Percentiles rank a stretch among this genome's conserved stretches.
Conservation (phyloP, 1,284 basidiomycete genomes). For the Sphaerobolus stellatus region DNA sequence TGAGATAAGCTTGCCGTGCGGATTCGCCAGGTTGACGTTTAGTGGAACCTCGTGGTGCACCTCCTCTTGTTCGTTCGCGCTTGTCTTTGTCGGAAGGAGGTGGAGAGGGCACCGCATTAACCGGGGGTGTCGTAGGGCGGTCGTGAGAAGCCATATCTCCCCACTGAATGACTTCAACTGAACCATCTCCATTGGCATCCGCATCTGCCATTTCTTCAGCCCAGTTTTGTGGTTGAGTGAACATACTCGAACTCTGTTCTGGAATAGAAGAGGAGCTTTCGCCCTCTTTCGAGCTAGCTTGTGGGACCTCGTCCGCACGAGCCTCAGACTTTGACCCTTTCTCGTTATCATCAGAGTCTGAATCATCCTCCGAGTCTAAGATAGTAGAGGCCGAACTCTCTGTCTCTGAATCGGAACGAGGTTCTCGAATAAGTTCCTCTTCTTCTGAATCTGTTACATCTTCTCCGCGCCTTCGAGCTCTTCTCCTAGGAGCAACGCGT, state of each 20-base stretch:
- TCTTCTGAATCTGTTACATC: conserved; percentile 11
- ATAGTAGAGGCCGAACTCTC: conserved; percentile 5
- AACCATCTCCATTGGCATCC: conserved; percentile 48
- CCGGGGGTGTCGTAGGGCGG: conserved; percentile 13
- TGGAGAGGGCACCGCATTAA: conserved; percentile 14
- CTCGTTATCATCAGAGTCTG: conserved; percentile 7
- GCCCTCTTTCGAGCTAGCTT: background rate
- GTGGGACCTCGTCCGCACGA: background rate
- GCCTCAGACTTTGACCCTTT: background rate
- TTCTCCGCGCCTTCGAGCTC: conserved; percentile 4
- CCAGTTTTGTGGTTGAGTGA: conserved; percentile 48
- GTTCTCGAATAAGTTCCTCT: conserved; percentile 11
- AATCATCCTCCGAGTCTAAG: conserved; percentile 4
- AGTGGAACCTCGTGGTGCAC: conserved; percentile 16
- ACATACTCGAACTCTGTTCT: background rate
- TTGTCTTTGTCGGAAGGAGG: conserved; percentile 2
- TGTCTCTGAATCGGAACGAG: conserved; percentile 11
- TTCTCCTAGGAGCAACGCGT: conserved; percentile 7
- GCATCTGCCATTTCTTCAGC: conserved; percentile 82
- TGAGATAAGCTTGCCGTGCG: conserved; percentile 74
- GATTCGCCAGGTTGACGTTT: conserved; percentile 51
- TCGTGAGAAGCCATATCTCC: conserved; percentile 50
- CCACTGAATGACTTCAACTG: conserved; percentile 80
- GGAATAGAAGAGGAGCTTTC: background rate
- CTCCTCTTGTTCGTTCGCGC: conserved; percentile 17